A percentile compares a stretch with the other conserved stretches of the same genome.
These are phyloP conservation scores for Microbotryum saponariae DNA, from an alignment of 1,284 basidiomycete species.

Conservation along the genomic window DNA sequence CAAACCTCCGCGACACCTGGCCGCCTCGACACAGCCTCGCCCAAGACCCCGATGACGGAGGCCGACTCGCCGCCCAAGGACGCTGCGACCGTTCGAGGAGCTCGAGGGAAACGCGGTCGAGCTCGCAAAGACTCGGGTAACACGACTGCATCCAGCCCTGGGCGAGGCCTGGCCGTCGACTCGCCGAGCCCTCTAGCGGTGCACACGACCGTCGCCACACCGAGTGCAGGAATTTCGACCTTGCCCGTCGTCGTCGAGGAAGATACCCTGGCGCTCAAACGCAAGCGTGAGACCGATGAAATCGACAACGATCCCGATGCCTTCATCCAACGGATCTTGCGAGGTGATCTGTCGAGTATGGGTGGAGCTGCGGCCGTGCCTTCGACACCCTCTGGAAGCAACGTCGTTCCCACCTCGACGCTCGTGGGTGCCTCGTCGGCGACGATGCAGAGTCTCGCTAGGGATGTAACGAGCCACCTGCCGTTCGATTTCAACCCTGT, in stretches of 20 bases:
- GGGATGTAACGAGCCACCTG: conserved; percentile 14
- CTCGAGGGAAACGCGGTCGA: too few relatives aligned
- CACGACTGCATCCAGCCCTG: neutral
- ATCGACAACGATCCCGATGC: conserved; percentile 28
- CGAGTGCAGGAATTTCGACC: neutral
- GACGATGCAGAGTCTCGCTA: neutral
- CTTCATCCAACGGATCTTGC: conserved; percentile 30
- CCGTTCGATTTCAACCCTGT: conserved; percentile 13
- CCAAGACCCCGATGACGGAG: conserved; percentile 19
- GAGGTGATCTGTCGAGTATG: neutral
- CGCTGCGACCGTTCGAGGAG: neutral
- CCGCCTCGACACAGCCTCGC: conserved; percentile 22
- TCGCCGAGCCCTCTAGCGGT: neutral
- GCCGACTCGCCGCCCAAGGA: conserved; percentile 9
- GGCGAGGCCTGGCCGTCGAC: too few relatives aligned
- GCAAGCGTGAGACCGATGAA: conserved; percentile 34
- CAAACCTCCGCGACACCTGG: conserved; percentile 8
- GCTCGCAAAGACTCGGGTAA: conserved; percentile 12
- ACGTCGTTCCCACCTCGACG: neutral
- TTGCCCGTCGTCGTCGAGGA: conserved; percentile 4
- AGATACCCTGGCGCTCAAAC: conserved; percentile 24
- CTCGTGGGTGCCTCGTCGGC: neutral
- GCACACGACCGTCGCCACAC: neutral
- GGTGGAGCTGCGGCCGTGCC: neutral
- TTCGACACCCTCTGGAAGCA: neutral